These are phyloP conservation scores for Triticum urartu DNA, from an alignment of 176 grass and related monocot genomes.

Conservation along the genomic window DNA sequence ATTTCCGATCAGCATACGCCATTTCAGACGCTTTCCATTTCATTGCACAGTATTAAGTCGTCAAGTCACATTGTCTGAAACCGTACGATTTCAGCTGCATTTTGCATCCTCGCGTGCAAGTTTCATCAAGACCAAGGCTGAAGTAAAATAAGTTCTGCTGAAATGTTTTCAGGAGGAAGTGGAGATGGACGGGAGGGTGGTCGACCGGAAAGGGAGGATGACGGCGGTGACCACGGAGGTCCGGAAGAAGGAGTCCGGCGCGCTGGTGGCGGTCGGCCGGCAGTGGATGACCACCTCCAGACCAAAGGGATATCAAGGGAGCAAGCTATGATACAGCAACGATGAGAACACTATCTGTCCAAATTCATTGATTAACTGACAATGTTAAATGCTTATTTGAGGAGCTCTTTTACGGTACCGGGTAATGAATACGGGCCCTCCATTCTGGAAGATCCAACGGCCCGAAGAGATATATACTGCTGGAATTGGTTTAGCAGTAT, in stretches of 20 bases:
- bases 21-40: neutral
- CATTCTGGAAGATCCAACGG: too few relatives aligned
- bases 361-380: neutral
- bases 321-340: constrained; percentile 42
- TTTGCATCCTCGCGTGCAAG: neutral
- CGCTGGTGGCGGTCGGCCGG: constrained; percentile 62
- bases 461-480: too few relatives aligned
- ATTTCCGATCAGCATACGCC: neutral
- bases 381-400: neutral
- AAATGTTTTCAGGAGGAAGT: constrained; percentile 59
- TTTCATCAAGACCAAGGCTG: neutral
- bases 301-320: constrained; percentile 37
- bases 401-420: too few relatives aligned
- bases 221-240: constrained; percentile 61
- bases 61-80: neutral
- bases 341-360: neutral
- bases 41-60: neutral
- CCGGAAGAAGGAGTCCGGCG: constrained; percentile 49
- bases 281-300: constrained; percentile 68
- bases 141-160: neutral
- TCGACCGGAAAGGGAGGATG: constrained; percentile 55
- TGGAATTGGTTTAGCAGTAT: too few relatives aligned
- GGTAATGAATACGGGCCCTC: too few relatives aligned
- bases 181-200: constrained; percentile 62
- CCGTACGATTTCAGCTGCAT: neutral